These are phyloP conservation scores for Trichosporon ovoides DNA, from an alignment of 1,284 basidiomycete species.

Conservation along the genomic window DNA sequence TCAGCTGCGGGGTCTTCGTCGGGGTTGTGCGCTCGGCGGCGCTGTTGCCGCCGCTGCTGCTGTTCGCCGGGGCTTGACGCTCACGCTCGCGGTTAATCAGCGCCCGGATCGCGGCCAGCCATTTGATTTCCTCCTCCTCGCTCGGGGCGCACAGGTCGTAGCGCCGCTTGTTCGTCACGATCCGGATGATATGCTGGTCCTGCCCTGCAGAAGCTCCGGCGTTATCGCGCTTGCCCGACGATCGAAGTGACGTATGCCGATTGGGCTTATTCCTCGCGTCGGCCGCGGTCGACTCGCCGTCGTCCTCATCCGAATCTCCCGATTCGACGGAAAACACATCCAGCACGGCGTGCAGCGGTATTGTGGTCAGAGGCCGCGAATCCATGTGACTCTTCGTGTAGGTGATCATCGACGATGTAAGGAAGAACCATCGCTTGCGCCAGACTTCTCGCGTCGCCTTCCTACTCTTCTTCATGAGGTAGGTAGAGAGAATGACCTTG, in stretches of 20 bases:
- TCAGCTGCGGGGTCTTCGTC: neutral
- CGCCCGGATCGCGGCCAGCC: conserved; percentile 89
- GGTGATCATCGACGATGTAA: conserved; percentile 71
- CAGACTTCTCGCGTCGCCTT: conserved; percentile 87
- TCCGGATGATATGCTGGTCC: conserved; percentile 73
- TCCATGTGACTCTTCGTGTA: conserved; percentile 90
- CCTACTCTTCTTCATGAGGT: conserved; percentile 81
- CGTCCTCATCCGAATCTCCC: conserved; percentile 20
- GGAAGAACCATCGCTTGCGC: conserved; percentile 89
- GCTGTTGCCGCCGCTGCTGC: neutral
- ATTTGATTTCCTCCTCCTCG: conserved; percentile 98
- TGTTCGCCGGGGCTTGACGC: neutral
- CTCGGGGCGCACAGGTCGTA: conserved; percentile 86
- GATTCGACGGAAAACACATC: conserved; percentile 70
- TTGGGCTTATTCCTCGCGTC: neutral
- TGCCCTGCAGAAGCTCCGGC: neutral
- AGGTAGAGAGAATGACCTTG: conserved; percentile 77
- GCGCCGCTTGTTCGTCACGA: conserved; percentile 89
- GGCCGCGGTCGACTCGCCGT: conserved; percentile 5
- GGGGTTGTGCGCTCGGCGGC: conserved; percentile 4
- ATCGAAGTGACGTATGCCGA: neutral
- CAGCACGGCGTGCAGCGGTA: conserved; percentile 76
- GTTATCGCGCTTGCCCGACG: neutral
- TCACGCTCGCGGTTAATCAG: conserved; percentile 56
- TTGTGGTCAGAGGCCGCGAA: conserved; percentile 75